A percentile compares a stretch with the other conserved stretches of the same genome.
Conservation (phyloP, 208 protist species). For the Willaertia magna region DNA sequence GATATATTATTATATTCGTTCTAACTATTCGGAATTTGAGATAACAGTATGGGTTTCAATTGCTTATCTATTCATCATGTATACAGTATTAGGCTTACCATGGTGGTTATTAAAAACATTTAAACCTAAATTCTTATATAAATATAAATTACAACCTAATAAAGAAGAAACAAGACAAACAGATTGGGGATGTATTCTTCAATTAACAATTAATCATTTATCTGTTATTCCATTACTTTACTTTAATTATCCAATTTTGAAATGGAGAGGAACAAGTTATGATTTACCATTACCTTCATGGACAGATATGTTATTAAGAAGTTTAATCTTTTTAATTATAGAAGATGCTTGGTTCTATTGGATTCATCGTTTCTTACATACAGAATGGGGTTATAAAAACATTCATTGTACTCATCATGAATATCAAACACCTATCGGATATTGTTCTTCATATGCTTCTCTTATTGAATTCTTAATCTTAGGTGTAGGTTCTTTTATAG, state of each 20-base stretch:
- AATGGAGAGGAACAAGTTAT: background rate
- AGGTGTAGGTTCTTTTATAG: constrained; percentile 23
- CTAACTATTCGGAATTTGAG: background rate
- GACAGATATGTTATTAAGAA: background rate
- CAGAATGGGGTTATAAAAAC: constrained; percentile 20
- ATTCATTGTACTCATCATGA: constrained; percentile 27
- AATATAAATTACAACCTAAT: constrained; percentile 18
- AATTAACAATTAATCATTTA: constrained; percentile 29
- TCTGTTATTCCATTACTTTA: constrained; percentile 3
- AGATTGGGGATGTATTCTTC: constrained; percentile 22
- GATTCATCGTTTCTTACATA: constrained; percentile 23
- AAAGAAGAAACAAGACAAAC: background rate
- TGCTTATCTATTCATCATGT: constrained; percentile 6
- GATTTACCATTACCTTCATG: background rate
- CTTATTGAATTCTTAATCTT: constrained; percentile 18
- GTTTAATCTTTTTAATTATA: constrained; percentile 22
- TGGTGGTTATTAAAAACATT: constrained; percentile 18
- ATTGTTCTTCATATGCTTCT: constrained; percentile 26
- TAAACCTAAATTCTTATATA: background rate
- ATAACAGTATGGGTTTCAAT: background rate
- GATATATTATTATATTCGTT: background rate
- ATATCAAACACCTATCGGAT: constrained; percentile 23
- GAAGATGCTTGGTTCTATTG: constrained; percentile 30
- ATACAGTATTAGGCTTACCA: constrained; percentile 18
- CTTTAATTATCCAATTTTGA: background rate